Evolutionary conservation across 805 yeast genomes (phyloP).

Genomic region (Candida silvicultrix): DNA sequence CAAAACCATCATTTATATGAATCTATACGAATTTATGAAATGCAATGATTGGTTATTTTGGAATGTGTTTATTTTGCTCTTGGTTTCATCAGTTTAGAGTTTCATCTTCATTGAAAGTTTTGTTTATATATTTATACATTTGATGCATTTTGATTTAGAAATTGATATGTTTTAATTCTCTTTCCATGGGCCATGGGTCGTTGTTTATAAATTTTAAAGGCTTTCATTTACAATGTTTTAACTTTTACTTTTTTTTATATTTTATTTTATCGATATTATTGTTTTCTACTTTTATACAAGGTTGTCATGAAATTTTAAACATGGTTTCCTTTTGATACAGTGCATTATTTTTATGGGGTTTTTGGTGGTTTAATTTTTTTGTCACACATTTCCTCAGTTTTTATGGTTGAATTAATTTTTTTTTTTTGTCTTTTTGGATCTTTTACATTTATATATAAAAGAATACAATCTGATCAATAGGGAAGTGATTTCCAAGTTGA

Average conservation of each 20-base stretch:
- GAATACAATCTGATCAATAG: neutral
- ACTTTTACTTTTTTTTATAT: no score
- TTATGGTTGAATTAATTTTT: neutral
- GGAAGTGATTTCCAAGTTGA: neutral
- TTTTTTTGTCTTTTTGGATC: neutral
- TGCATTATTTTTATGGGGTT: neutral
- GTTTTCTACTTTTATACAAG: neutral
- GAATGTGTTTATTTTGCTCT: neutral
- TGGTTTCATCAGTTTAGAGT: neutral
- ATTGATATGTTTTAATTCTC: neutral
- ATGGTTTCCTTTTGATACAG: neutral
- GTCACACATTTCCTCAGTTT: neutral
- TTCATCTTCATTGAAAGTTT: no score
- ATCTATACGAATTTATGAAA: neutral
- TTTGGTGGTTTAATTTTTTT: neutral
- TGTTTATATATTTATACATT: neutral
- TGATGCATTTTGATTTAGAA: neutral
- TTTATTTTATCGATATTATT: neutral
- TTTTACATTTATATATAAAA: neutral
- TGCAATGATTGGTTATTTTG: no score
- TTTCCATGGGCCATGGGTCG: neutral
- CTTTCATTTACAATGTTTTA: neutral
- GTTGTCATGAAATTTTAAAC: neutral
- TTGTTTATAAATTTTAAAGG: neutral
- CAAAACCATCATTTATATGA: conserved; percentile 14